Evolutionary conservation across 345 rosid genomes (phyloP).

Genomic region (Alliaria petiolata): DNA sequence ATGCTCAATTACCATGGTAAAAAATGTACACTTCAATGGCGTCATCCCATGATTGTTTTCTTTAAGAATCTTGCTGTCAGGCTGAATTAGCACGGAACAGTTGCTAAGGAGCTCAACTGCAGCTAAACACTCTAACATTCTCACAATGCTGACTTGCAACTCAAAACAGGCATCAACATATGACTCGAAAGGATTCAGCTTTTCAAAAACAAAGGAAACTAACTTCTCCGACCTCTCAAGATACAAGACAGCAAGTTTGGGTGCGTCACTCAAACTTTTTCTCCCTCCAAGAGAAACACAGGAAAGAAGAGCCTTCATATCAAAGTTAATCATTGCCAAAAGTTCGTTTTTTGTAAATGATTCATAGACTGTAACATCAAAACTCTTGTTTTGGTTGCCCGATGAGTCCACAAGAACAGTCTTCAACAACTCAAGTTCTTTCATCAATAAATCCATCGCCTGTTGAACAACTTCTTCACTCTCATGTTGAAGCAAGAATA

Average conservation of each 20-base stretch:
- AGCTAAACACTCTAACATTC: slow-evolving; percentile 58
- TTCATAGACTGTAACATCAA: slow-evolving; percentile 27
- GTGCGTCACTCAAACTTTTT: slow-evolving; percentile 47
- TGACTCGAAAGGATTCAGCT: slow-evolving; percentile 61
- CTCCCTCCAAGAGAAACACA: slow-evolving; percentile 50
- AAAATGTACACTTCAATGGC: slow-evolving; percentile 26
- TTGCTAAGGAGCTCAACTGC: slow-evolving; percentile 59
- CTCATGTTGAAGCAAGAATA: slow-evolving; percentile 89
- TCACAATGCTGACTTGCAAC: slow-evolving; percentile 67
- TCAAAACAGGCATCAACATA: slow-evolving; percentile 47
- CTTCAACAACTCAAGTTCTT: slow-evolving; percentile 64
- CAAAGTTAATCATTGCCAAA: slow-evolving; percentile 71
- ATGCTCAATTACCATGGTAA: slow-evolving; percentile 49
- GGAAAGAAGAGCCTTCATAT: slow-evolving; percentile 76
- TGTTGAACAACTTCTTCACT: slow-evolving; percentile 72
- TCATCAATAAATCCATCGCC: slow-evolving; percentile 49
- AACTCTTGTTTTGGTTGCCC: slow-evolving; percentile 35
- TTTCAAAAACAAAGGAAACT: slow-evolving; percentile 57
- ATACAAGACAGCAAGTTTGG: slow-evolving; percentile 55
- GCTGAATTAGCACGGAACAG: slow-evolving; percentile 38
- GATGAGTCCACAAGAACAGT: slow-evolving; percentile 42
- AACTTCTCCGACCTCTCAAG: slow-evolving; percentile 63
- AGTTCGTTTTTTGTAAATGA: slow-evolving; percentile 56
- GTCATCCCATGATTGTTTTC: slow-evolving; percentile 40
- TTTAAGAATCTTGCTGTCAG: slow-evolving; percentile 20